Percentiles rank a stretch among this genome's conserved stretches.
Conservation (phyloP, 1,139 yeast genomes). For the Meyerozyma guilliermondii region DNA sequence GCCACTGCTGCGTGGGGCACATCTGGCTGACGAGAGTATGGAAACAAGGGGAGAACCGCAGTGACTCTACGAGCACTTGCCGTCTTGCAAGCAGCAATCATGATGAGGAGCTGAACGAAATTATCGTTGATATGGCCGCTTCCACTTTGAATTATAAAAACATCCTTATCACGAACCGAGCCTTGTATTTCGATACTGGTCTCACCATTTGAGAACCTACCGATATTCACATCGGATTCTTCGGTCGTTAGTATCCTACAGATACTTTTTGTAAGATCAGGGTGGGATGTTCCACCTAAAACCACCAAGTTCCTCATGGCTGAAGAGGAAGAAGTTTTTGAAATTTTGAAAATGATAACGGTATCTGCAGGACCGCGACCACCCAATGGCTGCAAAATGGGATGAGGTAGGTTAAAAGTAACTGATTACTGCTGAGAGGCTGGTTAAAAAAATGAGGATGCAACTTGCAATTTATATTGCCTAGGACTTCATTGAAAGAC, state of each 20-base stretch:
- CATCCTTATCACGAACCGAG: slow-evolving; percentile 91
- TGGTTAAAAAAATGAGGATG: no score
- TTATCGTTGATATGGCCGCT: slow-evolving; percentile 91
- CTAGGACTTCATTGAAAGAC: no score
- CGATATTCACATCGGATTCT: slow-evolving; percentile 51
- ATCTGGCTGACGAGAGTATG: slow-evolving; percentile 95
- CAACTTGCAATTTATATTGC: no score
- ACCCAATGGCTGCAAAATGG: no score
- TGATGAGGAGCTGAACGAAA: slow-evolving; percentile 80
- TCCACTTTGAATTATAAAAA: slow-evolving; percentile 75
- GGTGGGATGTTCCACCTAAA: slow-evolving; percentile 74
- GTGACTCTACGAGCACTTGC: slow-evolving; percentile 93
- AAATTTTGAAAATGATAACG: background rate
- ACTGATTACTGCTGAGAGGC: no score
- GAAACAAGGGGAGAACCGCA: slow-evolving; percentile 91
- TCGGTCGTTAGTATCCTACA: slow-evolving; percentile 61
- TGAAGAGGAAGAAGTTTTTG: background rate
- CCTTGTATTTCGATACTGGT: slow-evolving; percentile 80
- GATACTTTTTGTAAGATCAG: slow-evolving; percentile 54
- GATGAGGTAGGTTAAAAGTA: no score
- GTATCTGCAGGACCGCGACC: background rate
- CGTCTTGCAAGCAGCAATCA: slow-evolving; percentile 91
- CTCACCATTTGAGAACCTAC: slow-evolving; percentile 78
- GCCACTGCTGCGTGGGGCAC: slow-evolving; percentile 80
- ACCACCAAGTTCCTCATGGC: slow-evolving; percentile 72